These are phyloP conservation scores for Inga leiocalycina DNA, from an alignment of 306 rosid species.

Conservation along the genomic window DNA sequence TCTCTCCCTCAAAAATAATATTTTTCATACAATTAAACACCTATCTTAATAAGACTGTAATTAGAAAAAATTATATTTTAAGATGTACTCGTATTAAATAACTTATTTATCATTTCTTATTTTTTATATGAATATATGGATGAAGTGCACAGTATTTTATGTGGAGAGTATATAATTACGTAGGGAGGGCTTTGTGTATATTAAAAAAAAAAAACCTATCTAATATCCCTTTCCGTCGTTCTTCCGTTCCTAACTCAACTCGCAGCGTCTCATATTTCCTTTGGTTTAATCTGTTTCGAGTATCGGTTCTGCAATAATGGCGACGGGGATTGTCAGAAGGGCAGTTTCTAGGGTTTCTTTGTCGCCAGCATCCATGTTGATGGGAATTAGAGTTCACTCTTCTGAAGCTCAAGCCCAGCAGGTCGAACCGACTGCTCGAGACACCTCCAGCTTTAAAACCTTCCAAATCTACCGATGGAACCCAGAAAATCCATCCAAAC, in stretches of 20 bases:
- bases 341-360: conserved; percentile 46
- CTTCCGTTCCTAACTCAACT: not conserved
- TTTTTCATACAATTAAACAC: no score
- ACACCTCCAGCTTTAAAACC: conserved; percentile 43
- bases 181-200: no score
- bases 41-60: no score
- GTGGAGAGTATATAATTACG: no score
- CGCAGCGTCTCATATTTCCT: not conserved
- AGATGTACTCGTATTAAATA: no score
- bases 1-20: no score
- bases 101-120: no score
- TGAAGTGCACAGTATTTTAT: no score
- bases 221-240: not conserved
- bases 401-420: conserved; percentile 67
- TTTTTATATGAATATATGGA: no score
- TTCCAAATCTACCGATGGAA: conserved; percentile 97
- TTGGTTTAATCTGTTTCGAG: not conserved
- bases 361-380: conserved; percentile 43
- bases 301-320: conserved; percentile 50
- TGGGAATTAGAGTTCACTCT: conserved; percentile 53
- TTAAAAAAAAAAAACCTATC: no score
- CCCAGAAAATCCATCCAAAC: conserved; percentile 76
- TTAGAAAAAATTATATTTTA: no score
- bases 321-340: conserved; percentile 59
- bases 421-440: conserved; percentile 45